phyloP scores from a whole-genome alignment of 495 filamentous ascomycete species.

The Viridothelium virens region DNA sequence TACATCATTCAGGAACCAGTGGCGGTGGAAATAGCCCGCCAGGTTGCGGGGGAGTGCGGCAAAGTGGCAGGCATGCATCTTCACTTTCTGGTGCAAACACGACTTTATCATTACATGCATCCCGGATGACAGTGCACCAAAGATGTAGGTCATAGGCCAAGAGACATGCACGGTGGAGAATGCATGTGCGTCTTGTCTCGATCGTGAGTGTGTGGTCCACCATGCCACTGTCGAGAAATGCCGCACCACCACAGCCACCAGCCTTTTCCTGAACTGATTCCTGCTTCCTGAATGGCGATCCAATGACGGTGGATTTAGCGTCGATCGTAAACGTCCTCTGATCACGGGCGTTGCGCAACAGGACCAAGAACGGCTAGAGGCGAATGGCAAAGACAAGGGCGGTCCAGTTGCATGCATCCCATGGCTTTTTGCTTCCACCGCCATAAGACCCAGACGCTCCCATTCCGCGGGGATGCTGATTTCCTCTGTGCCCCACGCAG shows the following conservation, averaged over 20 bases:
- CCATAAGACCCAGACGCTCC: slow-evolving; percentile 8
- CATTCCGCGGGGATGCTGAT: background rate
- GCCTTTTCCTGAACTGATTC: background rate
- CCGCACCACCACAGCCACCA: background rate
- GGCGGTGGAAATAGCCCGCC: background rate
- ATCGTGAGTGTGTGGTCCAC: background rate
- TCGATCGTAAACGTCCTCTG: slow-evolving; percentile 6
- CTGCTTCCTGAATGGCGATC: background rate
- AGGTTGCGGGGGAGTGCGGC: background rate
- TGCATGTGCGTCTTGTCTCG: background rate
- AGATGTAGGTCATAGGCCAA: background rate
- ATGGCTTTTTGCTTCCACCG: slow-evolving; percentile 6
- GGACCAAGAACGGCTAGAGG: slow-evolving; percentile 2
- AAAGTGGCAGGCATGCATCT: background rate
- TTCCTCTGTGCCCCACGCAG: background rate
- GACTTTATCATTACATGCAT: no score
- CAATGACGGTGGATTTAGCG: background rate
- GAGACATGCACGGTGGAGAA: slow-evolving; percentile 2
- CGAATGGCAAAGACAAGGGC: background rate
- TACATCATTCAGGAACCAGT: background rate
- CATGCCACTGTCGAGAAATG: background rate
- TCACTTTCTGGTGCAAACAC: background rate
- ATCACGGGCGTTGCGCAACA: slow-evolving; percentile 1
- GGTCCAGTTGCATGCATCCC: background rate
- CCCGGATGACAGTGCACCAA: no score